Evolutionary conservation across 1,139 yeast genomes (phyloP).

Genomic region (Suhomyces maxii): DNA sequence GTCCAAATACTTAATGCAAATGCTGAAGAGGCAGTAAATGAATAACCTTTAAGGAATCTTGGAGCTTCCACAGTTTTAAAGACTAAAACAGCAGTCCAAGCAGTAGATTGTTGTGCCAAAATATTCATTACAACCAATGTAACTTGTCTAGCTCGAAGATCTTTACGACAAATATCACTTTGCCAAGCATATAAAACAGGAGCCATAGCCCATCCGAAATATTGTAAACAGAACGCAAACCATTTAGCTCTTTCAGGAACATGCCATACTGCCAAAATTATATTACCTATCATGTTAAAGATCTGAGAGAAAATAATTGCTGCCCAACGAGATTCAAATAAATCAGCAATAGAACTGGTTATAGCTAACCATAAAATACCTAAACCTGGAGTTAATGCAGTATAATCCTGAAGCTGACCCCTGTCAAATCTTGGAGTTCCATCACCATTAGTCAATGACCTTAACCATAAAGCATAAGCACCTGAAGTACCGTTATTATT

Average conservation of each 20-base stretch:
- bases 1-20: conserved; percentile 55
- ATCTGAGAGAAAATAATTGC: conserved; percentile 57
- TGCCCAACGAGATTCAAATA: conserved; percentile 54
- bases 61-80: conserved; percentile 54
- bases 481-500: conserved; percentile 48
- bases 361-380: conserved; percentile 43
- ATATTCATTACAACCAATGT: conserved; percentile 46
- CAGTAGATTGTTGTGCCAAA: conserved; percentile 45
- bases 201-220: conserved; percentile 53
- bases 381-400: conserved; percentile 47
- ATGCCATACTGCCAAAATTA: conserved; percentile 48
- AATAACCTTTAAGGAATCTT: conserved; percentile 48
- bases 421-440: conserved; percentile 29
- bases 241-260: conserved; percentile 47
- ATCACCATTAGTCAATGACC: conserved; percentile 28
- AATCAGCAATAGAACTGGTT: conserved; percentile 47
- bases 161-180: conserved; percentile 45
- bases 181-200: conserved; percentile 51
- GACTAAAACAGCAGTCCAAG: conserved; percentile 42
- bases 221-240: conserved; percentile 49
- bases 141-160: conserved; percentile 45
- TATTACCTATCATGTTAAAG: conserved; percentile 41
- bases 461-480: conserved; percentile 52
- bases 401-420: conserved; percentile 40
- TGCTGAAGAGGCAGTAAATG: conserved; percentile 54